A percentile compares a stretch with the other conserved stretches of the same genome.
phyloP scores from a whole-genome alignment of 1,284 basidiomycete species.

The Trichosporon inkin region DNA sequence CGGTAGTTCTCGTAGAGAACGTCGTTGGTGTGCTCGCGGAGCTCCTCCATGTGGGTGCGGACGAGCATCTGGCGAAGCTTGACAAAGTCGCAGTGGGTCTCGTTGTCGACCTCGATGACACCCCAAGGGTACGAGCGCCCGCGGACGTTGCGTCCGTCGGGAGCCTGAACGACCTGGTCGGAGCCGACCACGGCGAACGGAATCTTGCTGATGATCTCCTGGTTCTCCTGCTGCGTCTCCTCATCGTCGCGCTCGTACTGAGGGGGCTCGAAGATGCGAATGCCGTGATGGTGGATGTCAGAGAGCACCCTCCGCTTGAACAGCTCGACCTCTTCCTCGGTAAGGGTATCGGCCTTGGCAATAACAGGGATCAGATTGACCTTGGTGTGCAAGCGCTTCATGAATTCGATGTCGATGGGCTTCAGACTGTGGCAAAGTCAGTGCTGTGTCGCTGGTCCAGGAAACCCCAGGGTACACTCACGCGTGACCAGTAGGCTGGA shows the following conservation, averaged over 20 bases:
- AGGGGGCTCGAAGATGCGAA: constrained; percentile 93
- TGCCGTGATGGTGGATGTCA: constrained; percentile 87
- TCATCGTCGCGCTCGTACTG: constrained; percentile 95
- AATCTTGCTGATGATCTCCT: constrained; percentile 94
- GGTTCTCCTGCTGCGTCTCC: constrained; percentile 89
- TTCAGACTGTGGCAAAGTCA: constrained; percentile 62
- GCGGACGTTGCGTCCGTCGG: constrained; percentile 82
- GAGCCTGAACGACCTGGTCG: constrained; percentile 69
- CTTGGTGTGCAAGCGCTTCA: constrained; percentile 89
- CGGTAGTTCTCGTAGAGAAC: constrained; percentile 77
- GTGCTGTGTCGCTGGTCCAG: not conserved
- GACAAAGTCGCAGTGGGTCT: constrained; percentile 96
- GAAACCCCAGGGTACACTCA: constrained; percentile 53
- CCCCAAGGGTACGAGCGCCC: constrained; percentile 95
- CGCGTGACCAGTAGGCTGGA: constrained; percentile 96
- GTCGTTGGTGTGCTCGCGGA: constrained; percentile 89
- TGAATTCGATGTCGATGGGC: constrained; percentile 95
- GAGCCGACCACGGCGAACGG: constrained; percentile 96
- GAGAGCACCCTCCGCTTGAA: constrained; percentile 89
- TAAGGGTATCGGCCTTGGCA: constrained; percentile 92
- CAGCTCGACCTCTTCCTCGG: constrained; percentile 83
- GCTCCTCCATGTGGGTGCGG: constrained; percentile 95
- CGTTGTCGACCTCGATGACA: constrained; percentile 95
- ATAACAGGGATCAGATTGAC: constrained; percentile 97
- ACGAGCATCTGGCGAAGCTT: constrained; percentile 98